These are phyloP conservation scores for Plasmodium vinckei DNA, from an alignment of 169 alveolate genomes.

Conservation along the genomic window DNA sequence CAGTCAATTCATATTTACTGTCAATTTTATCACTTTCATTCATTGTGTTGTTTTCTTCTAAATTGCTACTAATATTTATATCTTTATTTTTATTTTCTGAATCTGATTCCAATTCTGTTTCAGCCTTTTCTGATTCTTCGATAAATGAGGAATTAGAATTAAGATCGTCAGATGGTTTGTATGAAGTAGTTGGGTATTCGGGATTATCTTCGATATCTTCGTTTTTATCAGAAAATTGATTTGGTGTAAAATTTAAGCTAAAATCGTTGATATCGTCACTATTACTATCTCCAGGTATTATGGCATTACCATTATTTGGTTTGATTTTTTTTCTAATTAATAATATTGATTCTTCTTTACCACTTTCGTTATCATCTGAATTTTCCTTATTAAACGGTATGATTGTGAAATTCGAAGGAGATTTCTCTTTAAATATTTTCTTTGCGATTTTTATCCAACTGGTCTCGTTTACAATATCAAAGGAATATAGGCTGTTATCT, in stretches of 20 bases:
- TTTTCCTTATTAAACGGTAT: conserved; percentile 33
- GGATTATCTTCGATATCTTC: not conserved
- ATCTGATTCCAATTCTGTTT: not conserved
- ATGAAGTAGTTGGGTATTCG: not conserved
- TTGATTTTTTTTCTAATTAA: conserved; percentile 46
- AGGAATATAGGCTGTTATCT: conserved; percentile 38
- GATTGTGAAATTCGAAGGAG: conserved; percentile 38
- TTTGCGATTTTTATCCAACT: conserved; percentile 38
- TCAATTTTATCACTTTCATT: not conserved
- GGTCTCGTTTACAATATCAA: conserved; percentile 15
- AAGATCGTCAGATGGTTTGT: not conserved
- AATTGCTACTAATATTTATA: not conserved
- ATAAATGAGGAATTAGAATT: not conserved
- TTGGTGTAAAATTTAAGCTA: not conserved
- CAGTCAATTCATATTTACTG: conserved; percentile 15
- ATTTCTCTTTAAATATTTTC: conserved; percentile 10
- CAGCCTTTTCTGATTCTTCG: not conserved
- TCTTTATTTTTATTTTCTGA: not conserved
- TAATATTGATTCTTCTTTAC: conserved; percentile 22
- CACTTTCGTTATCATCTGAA: not conserved
- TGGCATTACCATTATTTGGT: not conserved
- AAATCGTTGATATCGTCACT: not conserved
- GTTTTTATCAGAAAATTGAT: not conserved
- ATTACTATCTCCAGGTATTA: not conserved
- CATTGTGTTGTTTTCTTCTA: conserved; percentile 5